Evolutionary conservation across 495 filamentous ascomycete species (phyloP).

Genomic region (Cudoniella acicularis): DNA sequence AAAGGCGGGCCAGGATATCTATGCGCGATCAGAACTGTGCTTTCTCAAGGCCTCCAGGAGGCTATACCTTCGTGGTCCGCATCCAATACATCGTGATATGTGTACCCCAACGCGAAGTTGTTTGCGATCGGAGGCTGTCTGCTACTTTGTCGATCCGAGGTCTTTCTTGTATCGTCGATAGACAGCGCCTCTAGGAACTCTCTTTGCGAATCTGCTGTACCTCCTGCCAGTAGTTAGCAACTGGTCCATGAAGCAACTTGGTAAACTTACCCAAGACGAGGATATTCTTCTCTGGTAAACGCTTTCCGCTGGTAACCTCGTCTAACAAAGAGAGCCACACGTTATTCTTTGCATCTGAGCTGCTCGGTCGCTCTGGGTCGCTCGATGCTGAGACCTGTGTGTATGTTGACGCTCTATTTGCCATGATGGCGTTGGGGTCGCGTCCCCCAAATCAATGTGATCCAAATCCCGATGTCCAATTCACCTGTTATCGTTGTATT

Average conservation of each 20-base stretch:
- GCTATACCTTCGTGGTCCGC: constrained; percentile 82
- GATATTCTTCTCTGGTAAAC: constrained; percentile 87
- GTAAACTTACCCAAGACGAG: constrained; percentile 68
- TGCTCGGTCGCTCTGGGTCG: constrained; percentile 41
- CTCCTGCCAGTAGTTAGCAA: constrained; percentile 52
- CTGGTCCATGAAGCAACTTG: constrained; percentile 10
- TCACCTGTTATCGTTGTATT: no score
- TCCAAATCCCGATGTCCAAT: no score
- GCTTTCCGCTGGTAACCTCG: constrained; percentile 83
- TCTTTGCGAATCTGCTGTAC: constrained; percentile 81
- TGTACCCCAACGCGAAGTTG: constrained; percentile 89
- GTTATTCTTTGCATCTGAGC: constrained; percentile 78
- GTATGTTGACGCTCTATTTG: constrained; percentile 54
- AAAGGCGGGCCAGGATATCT: constrained; percentile 91
- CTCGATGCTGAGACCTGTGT: constrained; percentile 39
- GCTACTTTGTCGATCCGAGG: constrained; percentile 54
- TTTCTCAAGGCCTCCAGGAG: constrained; percentile 5
- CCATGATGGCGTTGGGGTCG: constrained; percentile 30
- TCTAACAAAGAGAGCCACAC: constrained; percentile 96
- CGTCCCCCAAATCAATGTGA: no score
- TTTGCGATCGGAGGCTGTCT: constrained; percentile 80
- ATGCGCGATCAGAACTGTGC: constrained; percentile 13
- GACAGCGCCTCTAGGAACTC: constrained; percentile 84
- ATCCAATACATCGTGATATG: constrained; percentile 92
- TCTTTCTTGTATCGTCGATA: constrained; percentile 55